Base-by-base conservation (phyloP, 2,329 filamentous ascomycete genomes). In the Ascochyta pisi region DNA sequence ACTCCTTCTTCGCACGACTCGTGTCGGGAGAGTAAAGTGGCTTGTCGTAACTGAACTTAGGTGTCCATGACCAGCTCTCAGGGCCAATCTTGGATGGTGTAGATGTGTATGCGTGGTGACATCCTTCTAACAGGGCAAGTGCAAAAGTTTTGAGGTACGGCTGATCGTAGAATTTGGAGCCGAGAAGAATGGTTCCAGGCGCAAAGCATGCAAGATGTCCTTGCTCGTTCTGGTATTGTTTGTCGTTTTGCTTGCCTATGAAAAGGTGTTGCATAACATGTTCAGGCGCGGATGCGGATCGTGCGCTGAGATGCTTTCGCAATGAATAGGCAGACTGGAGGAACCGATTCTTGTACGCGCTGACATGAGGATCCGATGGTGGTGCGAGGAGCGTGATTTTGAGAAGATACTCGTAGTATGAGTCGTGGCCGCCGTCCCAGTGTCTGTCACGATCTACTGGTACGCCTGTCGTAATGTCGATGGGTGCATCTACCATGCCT, bases 371-470 rank as follows among this genome's bases (percentile, higher is more conserved):
- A 46, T 79, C 76, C 16, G 66, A 59, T 3, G 64, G 66, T 0
- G 74, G 75, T n/a, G 73, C 66, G 4, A 78, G 62, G 13, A 78
- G 57, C 2, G 73, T 72, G 4, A 76, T 73, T 58, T 79, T 79
- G 59, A 78, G 62, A 1, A 79, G 67, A 42, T 77, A 76, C 58
- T 80, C 73, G 51, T 78, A 77, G 61, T 77, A 80, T 38, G 75
- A 77, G 58, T 78, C 78, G 58, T 80, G 78, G 1, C 76, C 77
- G 5, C 68, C 74, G 38, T 79, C 79, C 76, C 78, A 80, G 48
- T 77, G 76, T 35, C 74, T 67, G 42, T 76, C 66, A 2, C 69
- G 71, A 12, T 71, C 75, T 7, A 76, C 67, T 5, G 78, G 76
- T 22, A 68, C 67, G 9, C 75, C 76, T 8, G 77, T 80, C 50